Base-by-base conservation (phyloP, 495 filamentous ascomycete genomes). In the Lentithecium fluviatile region DNA sequence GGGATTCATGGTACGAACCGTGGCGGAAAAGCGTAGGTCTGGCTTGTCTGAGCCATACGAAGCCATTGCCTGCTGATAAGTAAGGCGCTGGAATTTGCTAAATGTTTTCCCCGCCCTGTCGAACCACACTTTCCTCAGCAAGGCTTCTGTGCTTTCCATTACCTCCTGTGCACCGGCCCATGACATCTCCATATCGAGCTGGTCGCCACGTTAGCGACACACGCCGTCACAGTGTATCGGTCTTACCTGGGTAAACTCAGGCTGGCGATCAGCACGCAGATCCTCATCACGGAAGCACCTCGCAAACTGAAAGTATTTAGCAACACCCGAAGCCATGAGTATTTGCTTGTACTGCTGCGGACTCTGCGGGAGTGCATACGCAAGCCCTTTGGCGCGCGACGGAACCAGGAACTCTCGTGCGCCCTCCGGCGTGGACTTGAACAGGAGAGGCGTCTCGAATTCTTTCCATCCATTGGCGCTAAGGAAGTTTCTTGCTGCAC, bases 291-390 rank as follows among this genome's bases (percentile, higher is more conserved):
- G 87, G 75, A 97, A 98, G 68, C 94, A 98, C 60, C 83, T 85
- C 1, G 95, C 94, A 73, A 97, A 88, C 73, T 98, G 94, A 69
- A 83, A 96, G 72, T 98, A 98, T 7, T 79, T 80, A 5, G 77
- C 72, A 17, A 97, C 80, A 0, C 93, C 92, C 68, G 87, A 88
- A 8, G 91, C 88, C 91, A 98, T 97, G 19, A 98, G 80, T 42
- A 97, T 93, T 75, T 98, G 94, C 73, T 98, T 98, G 73, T 96
- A 97, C 71, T 98, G 94, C 74, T 98, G 94, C 7, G 94, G 94
- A 58, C 92, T 97, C 69, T 98, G 94, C 0, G 94, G 91, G 23
- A 98, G 74, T 11, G 95, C 94, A 75, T 97, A 98, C 20, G 88
- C 89, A 24, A 86, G 71, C 0, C 90, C 91, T 25, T 76, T 79